Conservation (phyloP, 805 yeast genomes). For the Yarrowia deformans region DNA sequence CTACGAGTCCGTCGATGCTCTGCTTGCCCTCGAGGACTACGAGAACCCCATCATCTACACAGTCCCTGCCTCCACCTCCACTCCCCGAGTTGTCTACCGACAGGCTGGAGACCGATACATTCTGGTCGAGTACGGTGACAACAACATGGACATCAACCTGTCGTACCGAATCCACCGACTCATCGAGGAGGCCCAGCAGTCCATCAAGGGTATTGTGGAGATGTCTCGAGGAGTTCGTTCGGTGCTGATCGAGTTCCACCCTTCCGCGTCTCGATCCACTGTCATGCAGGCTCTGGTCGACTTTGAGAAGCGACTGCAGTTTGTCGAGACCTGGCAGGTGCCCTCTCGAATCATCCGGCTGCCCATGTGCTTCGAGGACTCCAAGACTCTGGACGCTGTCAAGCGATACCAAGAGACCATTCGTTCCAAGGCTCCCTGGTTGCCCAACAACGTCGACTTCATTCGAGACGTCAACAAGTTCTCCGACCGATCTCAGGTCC, state of each 20-base stretch:
- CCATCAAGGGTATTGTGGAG: slow-evolving; percentile 82
- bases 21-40: slow-evolving; percentile 62
- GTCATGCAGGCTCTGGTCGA: slow-evolving; percentile 71
- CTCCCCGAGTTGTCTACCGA: slow-evolving; percentile 82
- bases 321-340: slow-evolving; percentile 83
- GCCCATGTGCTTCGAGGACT: slow-evolving; percentile 97
- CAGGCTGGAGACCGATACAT: slow-evolving; percentile 97
- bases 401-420: slow-evolving; percentile 92
- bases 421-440: slow-evolving; percentile 93
- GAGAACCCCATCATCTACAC: slow-evolving; percentile 78
- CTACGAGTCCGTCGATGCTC: slow-evolving; percentile 69
- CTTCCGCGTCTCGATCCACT: slow-evolving; percentile 65
- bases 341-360: slow-evolving; percentile 80
- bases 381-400: slow-evolving; percentile 87
- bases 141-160: slow-evolving; percentile 81
- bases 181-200: slow-evolving; percentile 72
- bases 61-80: slow-evolving; percentile 57
- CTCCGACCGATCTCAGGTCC: slow-evolving; percentile 69
- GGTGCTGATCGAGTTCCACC: slow-evolving; percentile 85
- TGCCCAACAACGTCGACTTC: slow-evolving; percentile 96
- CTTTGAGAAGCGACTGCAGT: slow-evolving; percentile 76
- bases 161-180: slow-evolving; percentile 85
- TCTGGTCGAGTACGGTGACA: slow-evolving; percentile 91
- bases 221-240: slow-evolving; percentile 98
- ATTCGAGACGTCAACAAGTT: slow-evolving; percentile 87